phyloP scores from a whole-genome alignment of 1,284 basidiomycete species.

The Blastosporella zonata region DNA sequence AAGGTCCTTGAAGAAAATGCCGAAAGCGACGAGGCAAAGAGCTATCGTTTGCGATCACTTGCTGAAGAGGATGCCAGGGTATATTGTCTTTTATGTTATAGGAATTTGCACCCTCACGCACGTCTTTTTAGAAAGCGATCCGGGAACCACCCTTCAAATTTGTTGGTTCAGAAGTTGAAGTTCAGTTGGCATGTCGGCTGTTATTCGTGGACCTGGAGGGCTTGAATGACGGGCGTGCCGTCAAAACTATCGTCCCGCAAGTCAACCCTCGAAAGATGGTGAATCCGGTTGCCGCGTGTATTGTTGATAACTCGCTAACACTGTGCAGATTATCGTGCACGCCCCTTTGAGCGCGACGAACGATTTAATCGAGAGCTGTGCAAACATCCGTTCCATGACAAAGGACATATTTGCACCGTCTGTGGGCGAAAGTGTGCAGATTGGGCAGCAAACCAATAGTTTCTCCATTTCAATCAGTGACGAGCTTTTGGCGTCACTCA shows the following conservation, averaged over 20 bases:
- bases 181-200: slow-evolving; percentile 82
- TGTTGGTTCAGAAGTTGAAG: slow-evolving; percentile 68
- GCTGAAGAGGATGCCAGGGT: slow-evolving; percentile 85
- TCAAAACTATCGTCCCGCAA: slow-evolving; percentile 96
- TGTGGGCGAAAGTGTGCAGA: slow-evolving; percentile 74
- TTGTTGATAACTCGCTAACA: slow-evolving; percentile 6
- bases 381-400: slow-evolving; percentile 81
- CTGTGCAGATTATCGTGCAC: slow-evolving; percentile 81
- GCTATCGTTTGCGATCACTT: slow-evolving; percentile 63
- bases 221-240: slow-evolving; percentile 91
- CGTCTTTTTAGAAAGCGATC: slow-evolving; percentile 53
- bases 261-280: slow-evolving; percentile 96
- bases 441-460: slow-evolving; percentile 94
- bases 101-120: neutral
- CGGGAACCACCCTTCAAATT: slow-evolving; percentile 92
- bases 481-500: slow-evolving; percentile 73
- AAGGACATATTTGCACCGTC: slow-evolving; percentile 85
- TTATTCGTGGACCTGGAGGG: slow-evolving; percentile 96
- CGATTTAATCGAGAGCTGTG: slow-evolving; percentile 76
- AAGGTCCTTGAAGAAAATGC: slow-evolving; percentile 86
- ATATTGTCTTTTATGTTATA: slow-evolving; percentile 16
- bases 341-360: slow-evolving; percentile 66
- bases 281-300: slow-evolving; percentile 17
- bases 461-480: slow-evolving; percentile 95
- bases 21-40: slow-evolving; percentile 78